phyloP scores from a whole-genome alignment of 2,329 filamentous ascomycete genomes.

The Trichoderma asperellum region DNA sequence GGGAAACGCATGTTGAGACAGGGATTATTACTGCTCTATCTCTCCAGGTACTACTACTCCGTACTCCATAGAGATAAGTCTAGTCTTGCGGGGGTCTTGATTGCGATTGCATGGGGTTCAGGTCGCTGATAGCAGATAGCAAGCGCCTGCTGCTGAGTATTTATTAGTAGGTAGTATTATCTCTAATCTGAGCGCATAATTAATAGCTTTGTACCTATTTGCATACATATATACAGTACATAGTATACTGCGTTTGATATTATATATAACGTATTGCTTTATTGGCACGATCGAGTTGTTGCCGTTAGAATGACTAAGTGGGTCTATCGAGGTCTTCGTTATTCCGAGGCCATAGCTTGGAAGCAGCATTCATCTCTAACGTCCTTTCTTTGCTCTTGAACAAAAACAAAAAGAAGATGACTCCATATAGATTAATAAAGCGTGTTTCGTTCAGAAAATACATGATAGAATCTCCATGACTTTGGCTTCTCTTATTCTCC shows the following conservation, averaged over 20 bases:
- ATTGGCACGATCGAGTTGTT: not conserved
- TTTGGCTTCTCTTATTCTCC: not conserved
- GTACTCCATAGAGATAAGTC: not conserved
- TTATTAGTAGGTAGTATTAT: not conserved
- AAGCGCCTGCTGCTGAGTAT: not conserved
- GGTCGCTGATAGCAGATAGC: not conserved
- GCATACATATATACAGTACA: not conserved
- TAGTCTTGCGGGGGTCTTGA: conserved; percentile 14
- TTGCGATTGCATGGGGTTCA: conserved; percentile 6
- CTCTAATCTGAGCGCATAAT: not conserved
- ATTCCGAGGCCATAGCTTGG: not conserved
- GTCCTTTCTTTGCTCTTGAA: not conserved
- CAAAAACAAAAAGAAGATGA: not conserved
- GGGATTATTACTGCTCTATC: not conserved
- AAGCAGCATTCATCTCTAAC: not conserved
- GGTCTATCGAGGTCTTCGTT: not conserved
- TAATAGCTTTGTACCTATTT: not conserved
- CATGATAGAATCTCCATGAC: not conserved
- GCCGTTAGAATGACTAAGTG: not conserved
- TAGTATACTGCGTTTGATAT: too few relatives aligned
- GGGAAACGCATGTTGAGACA: not conserved
- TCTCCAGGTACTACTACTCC: not conserved
- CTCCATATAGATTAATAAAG: too few relatives aligned
- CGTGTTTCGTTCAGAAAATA: not conserved
- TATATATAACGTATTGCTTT: not conserved